Conservation (phyloP, 2,329 filamentous ascomycete species). For the Penicillium sp. region DNA sequence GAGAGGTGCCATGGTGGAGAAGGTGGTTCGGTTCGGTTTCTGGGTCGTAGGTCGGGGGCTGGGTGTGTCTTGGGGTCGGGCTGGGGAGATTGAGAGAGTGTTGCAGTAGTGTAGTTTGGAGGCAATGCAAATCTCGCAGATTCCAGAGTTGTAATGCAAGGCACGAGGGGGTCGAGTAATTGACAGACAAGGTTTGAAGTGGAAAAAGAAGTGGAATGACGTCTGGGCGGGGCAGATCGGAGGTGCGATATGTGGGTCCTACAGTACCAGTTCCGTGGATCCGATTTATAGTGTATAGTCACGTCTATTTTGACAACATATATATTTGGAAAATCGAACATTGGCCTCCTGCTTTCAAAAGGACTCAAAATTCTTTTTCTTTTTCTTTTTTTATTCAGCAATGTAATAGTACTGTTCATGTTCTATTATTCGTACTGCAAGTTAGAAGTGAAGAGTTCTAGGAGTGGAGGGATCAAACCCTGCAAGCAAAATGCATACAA, state of each 20-base stretch:
- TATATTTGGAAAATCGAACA: no score
- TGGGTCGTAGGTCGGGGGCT: not conserved
- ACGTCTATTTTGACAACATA: no score
- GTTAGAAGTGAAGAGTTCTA: no score
- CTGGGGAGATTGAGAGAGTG: not conserved
- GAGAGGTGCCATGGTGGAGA: constrained; percentile 40
- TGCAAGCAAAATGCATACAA: no score
- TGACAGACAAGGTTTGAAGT: not conserved
- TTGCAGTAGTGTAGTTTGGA: not conserved
- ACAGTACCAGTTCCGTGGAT: not conserved
- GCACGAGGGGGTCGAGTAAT: not conserved
- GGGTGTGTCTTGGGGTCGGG: not conserved
- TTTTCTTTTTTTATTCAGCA: no score
- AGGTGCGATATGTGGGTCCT: not conserved
- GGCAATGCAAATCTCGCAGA: not conserved
- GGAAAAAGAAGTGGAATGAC: not conserved
- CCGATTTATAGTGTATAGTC: not conserved
- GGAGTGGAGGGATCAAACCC: no score
- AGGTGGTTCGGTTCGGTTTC: not conserved
- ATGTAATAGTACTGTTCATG: no score
- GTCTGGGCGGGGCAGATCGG: not conserved
- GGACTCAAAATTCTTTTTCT: no score
- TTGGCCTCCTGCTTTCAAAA: no score
- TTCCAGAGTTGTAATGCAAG: no score
- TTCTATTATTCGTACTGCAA: no score